Evolutionary conservation across 2,329 filamentous ascomycete genomes (phyloP), one percentile per base, ranked within the genome.

Genomic region (Ilyonectria sp.): DNA sequence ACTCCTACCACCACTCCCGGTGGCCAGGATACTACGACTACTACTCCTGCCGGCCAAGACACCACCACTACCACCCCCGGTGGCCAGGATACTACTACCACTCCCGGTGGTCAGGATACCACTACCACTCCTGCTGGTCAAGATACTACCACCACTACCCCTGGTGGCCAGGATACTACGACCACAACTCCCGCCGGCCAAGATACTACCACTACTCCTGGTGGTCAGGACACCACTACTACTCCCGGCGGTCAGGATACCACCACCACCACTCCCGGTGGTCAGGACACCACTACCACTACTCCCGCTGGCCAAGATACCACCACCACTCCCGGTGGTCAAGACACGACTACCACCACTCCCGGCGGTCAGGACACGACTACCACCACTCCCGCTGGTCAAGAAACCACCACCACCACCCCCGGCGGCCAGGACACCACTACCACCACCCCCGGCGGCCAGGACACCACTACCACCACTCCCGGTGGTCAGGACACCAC

Each of bases 201-300:
- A 10, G 35, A 40, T 6, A 40, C 35, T 13, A 40, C 35, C 10
- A 17, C 13, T 1, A 40, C 35, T 40, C 35, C 35, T 4, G 17
- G 13, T 17, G 35, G 10, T 6, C 35, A 26, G 26, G 26, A 26
- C 4, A 26, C 35, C 35, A 17, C 17, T 15, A 37, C 33, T 7
- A 17, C 35, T 40, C 35, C 35, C 26, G 26, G 26, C 6, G 26
- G 26, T 6, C 26, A 26, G 2, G 47, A n/a, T 15, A 29, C 47
- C 10, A 50, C 55, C 4, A 43, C 60, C 11, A 33, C 15, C 33
- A 57, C 64, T 1, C 7, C 61, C 37, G 69, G 68, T 29, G 26
- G 26, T 1, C 35, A n/a, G 37, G 63, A 23, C 33, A 65, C 63
- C 31, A 69, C 63, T 6, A 63, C 64, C 19, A 61, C 57, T 1